phyloP scores from a whole-genome alignment of 495 filamentous ascomycete species.

The Xylaria curta region DNA sequence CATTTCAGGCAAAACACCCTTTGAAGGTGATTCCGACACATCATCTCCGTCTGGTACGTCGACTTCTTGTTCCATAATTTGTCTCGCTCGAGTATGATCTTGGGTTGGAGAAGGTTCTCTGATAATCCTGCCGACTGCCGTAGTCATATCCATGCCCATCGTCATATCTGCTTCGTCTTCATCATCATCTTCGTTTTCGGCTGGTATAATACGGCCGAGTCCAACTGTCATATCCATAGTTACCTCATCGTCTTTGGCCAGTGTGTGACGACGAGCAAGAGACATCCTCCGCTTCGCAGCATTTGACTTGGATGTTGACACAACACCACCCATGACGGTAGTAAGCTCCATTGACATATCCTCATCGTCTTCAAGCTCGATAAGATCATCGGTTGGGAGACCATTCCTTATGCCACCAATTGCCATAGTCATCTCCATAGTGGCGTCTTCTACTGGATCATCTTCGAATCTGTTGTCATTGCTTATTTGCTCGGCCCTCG shows the following conservation, averaged over 20 bases:
- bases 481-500: constrained; percentile 35
- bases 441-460: constrained; percentile 55
- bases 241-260: constrained; percentile 43
- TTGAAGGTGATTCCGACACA: constrained; percentile 53
- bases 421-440: constrained; percentile 76
- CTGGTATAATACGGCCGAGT: constrained; percentile 69
- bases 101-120: constrained; percentile 38
- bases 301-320: constrained; percentile 48
- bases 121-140: constrained; percentile 63
- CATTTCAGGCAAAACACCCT: constrained; percentile 41
- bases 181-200: constrained; percentile 43
- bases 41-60: constrained; percentile 63
- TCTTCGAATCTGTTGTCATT: constrained; percentile 34
- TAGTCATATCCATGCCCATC: constrained; percentile 66
- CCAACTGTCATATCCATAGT: constrained; percentile 78
- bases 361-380: constrained; percentile 53
- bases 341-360: constrained; percentile 88
- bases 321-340: constrained; percentile 70
- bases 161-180: constrained; percentile 56
- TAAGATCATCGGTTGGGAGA: constrained; percentile 34
- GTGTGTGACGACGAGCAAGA: constrained; percentile 38
- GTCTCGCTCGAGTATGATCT: constrained; percentile 58
- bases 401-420: constrained; percentile 66
- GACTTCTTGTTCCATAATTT: constrained; percentile 65
- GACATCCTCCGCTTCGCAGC: constrained; percentile 28